These are phyloP conservation scores for Claviceps sp. DNA, from an alignment of 2,329 filamentous ascomycete species.

Conservation along the genomic window DNA sequence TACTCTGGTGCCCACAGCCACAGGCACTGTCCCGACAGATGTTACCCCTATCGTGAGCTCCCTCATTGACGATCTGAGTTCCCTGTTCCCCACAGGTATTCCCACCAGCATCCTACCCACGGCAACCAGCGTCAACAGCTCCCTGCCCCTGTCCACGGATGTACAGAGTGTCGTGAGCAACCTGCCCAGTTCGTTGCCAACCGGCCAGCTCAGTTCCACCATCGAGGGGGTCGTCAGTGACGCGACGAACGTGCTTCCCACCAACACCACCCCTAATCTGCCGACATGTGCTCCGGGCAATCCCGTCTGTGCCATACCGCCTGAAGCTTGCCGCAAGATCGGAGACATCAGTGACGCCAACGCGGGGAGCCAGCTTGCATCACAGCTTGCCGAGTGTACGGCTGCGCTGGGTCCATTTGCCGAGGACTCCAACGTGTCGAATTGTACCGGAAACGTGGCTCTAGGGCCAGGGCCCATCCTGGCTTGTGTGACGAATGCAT, in stretches of 20 bases:
- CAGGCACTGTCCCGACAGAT: not conserved
- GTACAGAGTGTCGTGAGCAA: not conserved
- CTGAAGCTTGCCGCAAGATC: not conserved
- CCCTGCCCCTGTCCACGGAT: not conserved
- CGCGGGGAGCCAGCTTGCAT: no score
- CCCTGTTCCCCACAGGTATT: not conserved
- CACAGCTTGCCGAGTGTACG: no score
- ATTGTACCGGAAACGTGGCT: not conserved
- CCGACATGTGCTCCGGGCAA: not conserved
- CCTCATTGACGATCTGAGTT: not conserved
- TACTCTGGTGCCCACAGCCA: not conserved
- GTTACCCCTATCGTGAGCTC: not conserved
- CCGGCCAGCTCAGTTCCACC: no score
- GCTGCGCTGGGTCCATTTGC: no score
- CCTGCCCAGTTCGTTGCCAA: no score
- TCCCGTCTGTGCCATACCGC: not conserved
- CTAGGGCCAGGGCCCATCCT: not conserved
- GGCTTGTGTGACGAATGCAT: not conserved
- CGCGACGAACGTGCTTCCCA: not conserved
- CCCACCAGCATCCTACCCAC: not conserved
- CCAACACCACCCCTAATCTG: not conserved
- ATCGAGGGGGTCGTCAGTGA: no score
- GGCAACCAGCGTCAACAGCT: not conserved
- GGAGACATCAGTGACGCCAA: not conserved
- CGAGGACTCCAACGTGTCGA: no score